A percentile compares a stretch with the other conserved stretches of the same genome.
These are phyloP conservation scores for Monilinia fructigena DNA, from an alignment of 2,329 filamentous ascomycete species.

Conservation along the genomic window DNA sequence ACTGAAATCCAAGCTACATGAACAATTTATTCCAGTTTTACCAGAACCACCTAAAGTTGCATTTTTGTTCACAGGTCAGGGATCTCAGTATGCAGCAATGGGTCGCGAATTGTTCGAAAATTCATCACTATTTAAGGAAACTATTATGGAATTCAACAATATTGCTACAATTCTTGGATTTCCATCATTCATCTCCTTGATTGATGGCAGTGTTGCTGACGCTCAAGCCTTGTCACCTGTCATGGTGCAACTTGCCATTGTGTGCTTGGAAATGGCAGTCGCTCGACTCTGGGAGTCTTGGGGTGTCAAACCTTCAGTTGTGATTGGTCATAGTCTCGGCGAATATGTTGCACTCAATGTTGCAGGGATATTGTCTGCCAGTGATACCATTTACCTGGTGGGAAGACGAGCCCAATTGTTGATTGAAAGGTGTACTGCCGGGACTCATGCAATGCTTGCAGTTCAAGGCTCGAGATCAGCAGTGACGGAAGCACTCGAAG, in stretches of 20 bases:
- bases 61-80: slow-evolving; percentile 31
- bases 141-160: slow-evolving; percentile 22
- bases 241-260: slow-evolving; percentile 20
- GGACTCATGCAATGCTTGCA: slow-evolving; percentile 65
- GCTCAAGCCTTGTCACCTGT: slow-evolving; percentile 18
- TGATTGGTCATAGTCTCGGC: slow-evolving; percentile 49
- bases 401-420: slow-evolving; percentile 65
- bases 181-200: slow-evolving; percentile 20
- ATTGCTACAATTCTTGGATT: slow-evolving; percentile 22
- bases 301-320: slow-evolving; percentile 28
- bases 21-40: slow-evolving; percentile 21
- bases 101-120: slow-evolving; percentile 22
- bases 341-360: slow-evolving; percentile 66
- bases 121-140: slow-evolving; percentile 15
- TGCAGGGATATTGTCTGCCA: slow-evolving; percentile 66
- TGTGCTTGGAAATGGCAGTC: slow-evolving; percentile 23
- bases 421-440: slow-evolving; percentile 61
- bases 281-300: slow-evolving; percentile 24
- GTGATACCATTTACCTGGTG: slow-evolving; percentile 69
- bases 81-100: slow-evolving; percentile 23
- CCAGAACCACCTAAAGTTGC: slow-evolving; percentile 36
- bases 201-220: slow-evolving; percentile 20
- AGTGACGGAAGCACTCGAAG: slow-evolving; percentile 30
- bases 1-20: slow-evolving; percentile 19
- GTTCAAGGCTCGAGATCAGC: slow-evolving; percentile 49